Conservation (phyloP, 2,329 filamentous ascomycete genomes). For the Kalmusia sp. region DNA sequence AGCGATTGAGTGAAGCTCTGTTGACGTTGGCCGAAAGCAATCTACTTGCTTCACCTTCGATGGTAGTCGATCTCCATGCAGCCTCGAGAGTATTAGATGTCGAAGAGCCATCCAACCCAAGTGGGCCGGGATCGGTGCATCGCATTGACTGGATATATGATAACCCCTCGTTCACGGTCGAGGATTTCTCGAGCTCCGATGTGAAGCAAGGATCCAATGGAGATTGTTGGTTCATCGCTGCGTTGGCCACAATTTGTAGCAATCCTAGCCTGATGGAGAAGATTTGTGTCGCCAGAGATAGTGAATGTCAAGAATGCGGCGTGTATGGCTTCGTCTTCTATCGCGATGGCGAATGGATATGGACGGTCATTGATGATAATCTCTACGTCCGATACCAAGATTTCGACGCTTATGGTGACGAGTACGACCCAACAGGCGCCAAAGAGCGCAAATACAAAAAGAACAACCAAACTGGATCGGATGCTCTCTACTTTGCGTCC, state of each 20-base stretch:
- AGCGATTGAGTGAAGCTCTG: slow-evolving; percentile 28
- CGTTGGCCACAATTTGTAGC: slow-evolving; percentile 77
- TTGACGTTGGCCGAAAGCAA: slow-evolving; percentile 31
- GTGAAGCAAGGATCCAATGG: slow-evolving; percentile 79
- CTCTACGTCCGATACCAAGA: slow-evolving; percentile 79
- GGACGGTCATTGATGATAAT: slow-evolving; percentile 90
- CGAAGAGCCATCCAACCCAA: slow-evolving; percentile 24
- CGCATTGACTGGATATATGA: slow-evolving; percentile 75
- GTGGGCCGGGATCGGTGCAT: slow-evolving; percentile 33
- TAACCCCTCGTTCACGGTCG: slow-evolving; percentile 75
- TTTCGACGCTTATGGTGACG: slow-evolving; percentile 76
- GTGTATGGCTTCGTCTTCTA: slow-evolving; percentile 89
- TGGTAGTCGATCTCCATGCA: slow-evolving; percentile 40
- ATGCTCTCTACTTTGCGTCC: slow-evolving; percentile 79
- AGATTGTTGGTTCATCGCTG: slow-evolving; percentile 87
- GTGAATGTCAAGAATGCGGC: slow-evolving; percentile 74
- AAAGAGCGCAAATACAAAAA: slow-evolving; percentile 69
- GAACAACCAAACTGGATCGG: slow-evolving; percentile 75
- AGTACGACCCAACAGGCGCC: slow-evolving; percentile 64
- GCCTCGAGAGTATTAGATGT: slow-evolving; percentile 67
- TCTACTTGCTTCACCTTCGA: slow-evolving; percentile 25
- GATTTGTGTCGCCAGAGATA: slow-evolving; percentile 75
- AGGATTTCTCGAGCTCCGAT: slow-evolving; percentile 77
- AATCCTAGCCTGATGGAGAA: slow-evolving; percentile 73
- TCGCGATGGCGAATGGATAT: slow-evolving; percentile 73